A percentile compares a stretch with the other conserved stretches of the same genome.
Evolutionary conservation across 352 stramenopile species (phyloP).

Genomic region (Globisporangium irregulare): DNA sequence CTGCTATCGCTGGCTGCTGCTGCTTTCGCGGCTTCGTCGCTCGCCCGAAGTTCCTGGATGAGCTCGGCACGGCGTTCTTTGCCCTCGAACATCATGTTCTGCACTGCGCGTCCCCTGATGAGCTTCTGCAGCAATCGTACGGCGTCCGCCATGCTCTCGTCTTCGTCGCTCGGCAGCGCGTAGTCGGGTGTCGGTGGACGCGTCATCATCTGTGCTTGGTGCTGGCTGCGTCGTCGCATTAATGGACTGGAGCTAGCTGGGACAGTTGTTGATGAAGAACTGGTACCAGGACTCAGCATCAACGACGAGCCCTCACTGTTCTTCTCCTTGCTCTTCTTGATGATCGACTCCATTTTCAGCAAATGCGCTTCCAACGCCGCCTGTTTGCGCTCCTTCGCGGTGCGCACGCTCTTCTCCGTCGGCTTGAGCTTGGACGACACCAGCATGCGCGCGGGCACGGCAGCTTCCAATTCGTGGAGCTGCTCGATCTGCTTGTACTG

Average conservation of each 20-base stretch:
- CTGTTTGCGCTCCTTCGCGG: constrained; percentile 78
- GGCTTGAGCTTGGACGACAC: constrained; percentile 50
- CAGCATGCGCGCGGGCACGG: constrained; percentile 51
- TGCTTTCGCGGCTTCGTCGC: constrained; percentile 42
- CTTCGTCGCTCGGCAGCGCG: constrained; percentile 27
- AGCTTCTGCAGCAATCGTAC: constrained; percentile 86
- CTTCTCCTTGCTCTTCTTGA: constrained; percentile 62
- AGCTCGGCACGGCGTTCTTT: constrained; percentile 86
- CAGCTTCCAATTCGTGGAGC: constrained; percentile 61
- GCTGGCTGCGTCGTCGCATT: constrained; percentile 28
- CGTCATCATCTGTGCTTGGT: constrained; percentile 48
- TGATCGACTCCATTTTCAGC: constrained; percentile 84
- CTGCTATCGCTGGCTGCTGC: constrained; percentile 10
- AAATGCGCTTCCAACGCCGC: constrained; percentile 74
- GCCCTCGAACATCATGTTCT: constrained; percentile 94
- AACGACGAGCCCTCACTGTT: constrained; percentile 1
- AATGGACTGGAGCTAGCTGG: constrained; percentile 13
- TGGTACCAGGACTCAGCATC: not conserved
- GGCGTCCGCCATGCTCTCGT: constrained; percentile 60
- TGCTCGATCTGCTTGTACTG: constrained; percentile 51
- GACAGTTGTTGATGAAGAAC: not conserved
- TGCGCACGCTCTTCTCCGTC: constrained; percentile 45
- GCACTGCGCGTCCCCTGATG: constrained; percentile 85
- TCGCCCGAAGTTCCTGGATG: constrained; percentile 85
- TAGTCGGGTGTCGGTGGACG: constrained; percentile 83